These are phyloP conservation scores for Aspergillus tamarii DNA, from an alignment of 2,329 filamentous ascomycete species.

Conservation along the genomic window DNA sequence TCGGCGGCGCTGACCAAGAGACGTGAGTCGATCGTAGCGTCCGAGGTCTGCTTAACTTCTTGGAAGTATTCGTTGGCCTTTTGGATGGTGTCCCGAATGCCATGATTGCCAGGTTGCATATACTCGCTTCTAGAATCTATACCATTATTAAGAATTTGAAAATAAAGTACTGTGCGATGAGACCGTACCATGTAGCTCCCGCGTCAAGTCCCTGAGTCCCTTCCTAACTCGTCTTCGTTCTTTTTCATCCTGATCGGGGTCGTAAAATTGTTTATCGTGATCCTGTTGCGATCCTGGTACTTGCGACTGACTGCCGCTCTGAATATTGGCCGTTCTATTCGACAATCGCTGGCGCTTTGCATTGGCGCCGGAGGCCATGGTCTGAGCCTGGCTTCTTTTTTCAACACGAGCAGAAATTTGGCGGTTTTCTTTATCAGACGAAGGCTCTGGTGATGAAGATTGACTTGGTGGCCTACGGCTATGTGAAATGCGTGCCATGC, in stretches of 20 bases:
- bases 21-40: slow-evolving; percentile 89
- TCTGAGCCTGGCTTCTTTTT: slow-evolving; percentile 48
- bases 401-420: slow-evolving; percentile 26
- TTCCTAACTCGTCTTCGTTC: slow-evolving; percentile 73
- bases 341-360: slow-evolving; percentile 51
- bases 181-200: slow-evolving; percentile 60
- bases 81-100: slow-evolving; percentile 67
- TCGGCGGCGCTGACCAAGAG: slow-evolving; percentile 81
- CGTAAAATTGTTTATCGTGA: slow-evolving; percentile 62
- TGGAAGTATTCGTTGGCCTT: slow-evolving; percentile 67
- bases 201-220: slow-evolving; percentile 68
- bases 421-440: slow-evolving; percentile 56
- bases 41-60: slow-evolving; percentile 81
- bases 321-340: slow-evolving; percentile 34
- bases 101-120: slow-evolving; percentile 65
- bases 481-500: slow-evolving; percentile 32
- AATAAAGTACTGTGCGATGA: neutral
- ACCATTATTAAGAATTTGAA: neutral
- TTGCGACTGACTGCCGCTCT: slow-evolving; percentile 28
- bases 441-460: slow-evolving; percentile 39
- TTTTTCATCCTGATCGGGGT: slow-evolving; percentile 79
- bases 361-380: slow-evolving; percentile 41
- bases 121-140: slow-evolving; percentile 73
- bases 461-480: slow-evolving; percentile 22
- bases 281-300: slow-evolving; percentile 32